Evolutionary conservation across 768 basidiomycete genomes (phyloP), one percentile per base, ranked within the genome.

Genomic region (Calocybe gangraenosa): DNA sequence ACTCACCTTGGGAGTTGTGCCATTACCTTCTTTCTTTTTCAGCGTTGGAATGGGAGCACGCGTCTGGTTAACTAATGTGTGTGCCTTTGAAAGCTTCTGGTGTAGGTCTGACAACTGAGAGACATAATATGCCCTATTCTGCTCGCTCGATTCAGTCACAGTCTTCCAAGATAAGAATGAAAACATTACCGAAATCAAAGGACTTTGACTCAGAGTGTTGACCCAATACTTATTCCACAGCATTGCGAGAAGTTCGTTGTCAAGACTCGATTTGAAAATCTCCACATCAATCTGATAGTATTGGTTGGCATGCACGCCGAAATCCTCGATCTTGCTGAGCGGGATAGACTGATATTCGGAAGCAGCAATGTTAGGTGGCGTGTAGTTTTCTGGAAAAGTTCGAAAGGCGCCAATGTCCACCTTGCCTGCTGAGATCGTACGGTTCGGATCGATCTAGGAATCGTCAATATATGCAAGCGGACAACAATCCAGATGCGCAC

Each of bases 191-290:
- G 92, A 92, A 40, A 97, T 87, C 38, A 98, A 64, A 3, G 93
- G 87, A 58, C 91, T 95, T 59, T 92, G 90, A 56, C 89, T 92
- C 31, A 99, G 73, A 2, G 96, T 99, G 57, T 93, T 93, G 19
- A 96, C 92, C 96, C 96, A 99, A 57, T 99, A 99, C 66, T 97
- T 98, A 68, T 99, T 98, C 95, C 95, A 98, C 43, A 99, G 66
- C 59, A 94, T 68, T 17, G 88, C 89, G 34, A 99, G 74, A 2
- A 99, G 69, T 57, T 93, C 83, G 22, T 82, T 84, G 61, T 99
- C 96, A 40, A 94, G 67, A 48, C 77, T 82, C 19, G 85, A 89
- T 65, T 96, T 97, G 80, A 96, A 99, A 42, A 97, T 86, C 60
- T 93, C 84, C 14, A 99, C 87, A 23, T 95, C 93, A 11, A 99